Percentiles rank a stretch among this genome's conserved stretches.
Evolutionary conservation across 1,139 yeast genomes (phyloP).

Genomic region (Sugiyamaella sp.): DNA sequence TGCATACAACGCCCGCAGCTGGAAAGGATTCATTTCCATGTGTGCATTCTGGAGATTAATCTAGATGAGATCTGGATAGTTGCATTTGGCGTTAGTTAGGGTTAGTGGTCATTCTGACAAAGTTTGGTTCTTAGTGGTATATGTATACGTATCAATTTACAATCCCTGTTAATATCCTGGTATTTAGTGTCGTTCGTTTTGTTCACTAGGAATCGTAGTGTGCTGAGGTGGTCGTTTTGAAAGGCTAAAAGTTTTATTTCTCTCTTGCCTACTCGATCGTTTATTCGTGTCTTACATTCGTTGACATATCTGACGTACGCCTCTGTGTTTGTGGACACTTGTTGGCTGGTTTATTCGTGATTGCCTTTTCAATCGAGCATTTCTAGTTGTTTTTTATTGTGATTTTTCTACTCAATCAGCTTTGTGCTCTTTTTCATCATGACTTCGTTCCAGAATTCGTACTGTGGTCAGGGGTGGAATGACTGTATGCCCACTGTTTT

Average conservation of each 20-base stretch:
- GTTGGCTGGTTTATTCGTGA: background rate
- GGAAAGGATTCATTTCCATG: too few species aligned
- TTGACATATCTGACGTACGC: background rate
- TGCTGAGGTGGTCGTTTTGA: background rate
- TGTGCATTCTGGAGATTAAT: too few species aligned
- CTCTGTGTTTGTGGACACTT: background rate
- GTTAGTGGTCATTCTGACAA: background rate
- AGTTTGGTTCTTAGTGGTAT: constrained; percentile 2
- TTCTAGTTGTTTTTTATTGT: too few species aligned
- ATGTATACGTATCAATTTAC: background rate
- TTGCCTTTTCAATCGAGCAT: background rate
- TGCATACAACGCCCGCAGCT: too few species aligned
- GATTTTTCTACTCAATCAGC: too few species aligned
- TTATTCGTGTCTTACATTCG: constrained; percentile 3
- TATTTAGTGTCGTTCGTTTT: background rate
- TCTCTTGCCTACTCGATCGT: background rate
- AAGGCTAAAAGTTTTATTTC: background rate
- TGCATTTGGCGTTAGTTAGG: background rate
- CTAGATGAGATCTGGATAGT: background rate
- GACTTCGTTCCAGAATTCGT: constrained; percentile 40
- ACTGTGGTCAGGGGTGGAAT: constrained; percentile 46
- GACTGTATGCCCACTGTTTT: constrained; percentile 42
- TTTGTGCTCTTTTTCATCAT: constrained; percentile 6
- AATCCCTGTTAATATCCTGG: background rate
- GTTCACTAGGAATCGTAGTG: background rate